A percentile compares a stretch with the other conserved stretches of the same genome.
phyloP scores from a whole-genome alignment of 345 rosid genomes.

The Citropsis articulata region DNA sequence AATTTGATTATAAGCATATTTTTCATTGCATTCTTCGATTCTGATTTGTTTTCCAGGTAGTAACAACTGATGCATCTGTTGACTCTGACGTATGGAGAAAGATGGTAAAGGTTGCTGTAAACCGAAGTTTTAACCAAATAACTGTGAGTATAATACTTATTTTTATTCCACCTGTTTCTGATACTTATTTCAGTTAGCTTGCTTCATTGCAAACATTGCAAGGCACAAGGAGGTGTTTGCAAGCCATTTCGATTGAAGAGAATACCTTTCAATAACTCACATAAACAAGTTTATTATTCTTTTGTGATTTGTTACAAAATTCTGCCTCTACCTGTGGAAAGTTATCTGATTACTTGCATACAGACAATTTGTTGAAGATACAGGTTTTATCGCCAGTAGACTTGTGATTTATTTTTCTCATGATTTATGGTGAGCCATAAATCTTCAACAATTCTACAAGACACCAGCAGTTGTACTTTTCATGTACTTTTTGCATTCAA shows the following conservation, averaged over 20 bases:
- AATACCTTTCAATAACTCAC: neutral
- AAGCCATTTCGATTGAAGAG: neutral
- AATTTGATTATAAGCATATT: neutral
- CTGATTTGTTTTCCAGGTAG: constrained; percentile 53
- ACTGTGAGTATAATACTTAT: constrained; percentile 53
- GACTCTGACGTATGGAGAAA: constrained; percentile 86
- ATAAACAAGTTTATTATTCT: neutral
- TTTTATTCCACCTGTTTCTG: constrained; percentile 6
- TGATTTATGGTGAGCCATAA: neutral
- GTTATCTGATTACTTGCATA: neutral
- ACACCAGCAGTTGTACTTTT: neutral
- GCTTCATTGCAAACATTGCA: neutral
- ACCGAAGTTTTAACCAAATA: constrained; percentile 95
- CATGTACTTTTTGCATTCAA: neutral
- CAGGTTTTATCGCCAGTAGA: neutral
- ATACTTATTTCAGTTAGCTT: neutral
- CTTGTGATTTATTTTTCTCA: neutral
- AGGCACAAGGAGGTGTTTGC: too few relatives aligned
- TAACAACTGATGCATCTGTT: constrained; percentile 86
- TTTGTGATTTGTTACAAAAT: neutral
- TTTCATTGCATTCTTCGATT: constrained; percentile 7
- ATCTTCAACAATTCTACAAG: neutral
- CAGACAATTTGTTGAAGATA: neutral
- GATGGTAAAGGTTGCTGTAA: constrained; percentile 81
- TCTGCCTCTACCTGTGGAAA: neutral